Conservation (phyloP, 2,329 filamentous ascomycete genomes). For the Cladosporium cucumerinum region DNA sequence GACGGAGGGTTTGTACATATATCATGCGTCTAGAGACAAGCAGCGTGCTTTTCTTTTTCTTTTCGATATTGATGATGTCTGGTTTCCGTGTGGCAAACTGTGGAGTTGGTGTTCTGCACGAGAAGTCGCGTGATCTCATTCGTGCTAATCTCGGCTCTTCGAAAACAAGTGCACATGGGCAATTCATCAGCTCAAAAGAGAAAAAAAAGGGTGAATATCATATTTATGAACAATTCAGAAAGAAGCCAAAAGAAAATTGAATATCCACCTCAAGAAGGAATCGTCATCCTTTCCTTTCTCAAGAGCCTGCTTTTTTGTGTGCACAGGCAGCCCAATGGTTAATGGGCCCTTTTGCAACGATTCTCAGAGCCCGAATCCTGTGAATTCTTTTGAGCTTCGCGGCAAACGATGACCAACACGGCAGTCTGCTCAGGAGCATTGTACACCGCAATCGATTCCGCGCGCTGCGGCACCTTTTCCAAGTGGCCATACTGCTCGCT, state of each 20-base stretch:
- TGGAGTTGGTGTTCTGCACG: not conserved
- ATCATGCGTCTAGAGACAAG: not conserved
- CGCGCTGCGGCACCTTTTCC: not conserved
- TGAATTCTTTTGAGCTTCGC: not conserved
- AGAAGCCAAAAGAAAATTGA: not conserved
- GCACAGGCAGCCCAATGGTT: not conserved
- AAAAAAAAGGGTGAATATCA: constrained; percentile 2
- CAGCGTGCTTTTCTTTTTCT: not conserved
- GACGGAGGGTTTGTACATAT: not conserved
- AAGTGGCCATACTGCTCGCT: not conserved
- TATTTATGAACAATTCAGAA: constrained; percentile 1
- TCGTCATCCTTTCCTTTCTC: not conserved
- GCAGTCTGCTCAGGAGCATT: not conserved
- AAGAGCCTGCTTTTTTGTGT: not conserved
- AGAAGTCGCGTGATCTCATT: not conserved
- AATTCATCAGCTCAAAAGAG: not conserved
- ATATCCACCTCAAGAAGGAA: not conserved
- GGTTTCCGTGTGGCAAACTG: not conserved
- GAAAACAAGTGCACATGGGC: not conserved
- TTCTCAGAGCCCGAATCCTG: not conserved
- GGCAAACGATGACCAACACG: not conserved
- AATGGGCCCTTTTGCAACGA: not conserved
- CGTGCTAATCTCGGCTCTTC: not conserved
- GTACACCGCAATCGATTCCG: not conserved
- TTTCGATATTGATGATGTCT: not conserved